A percentile compares a stretch with the other conserved stretches of the same genome.
Evolutionary conservation across 208 protist genomes (phyloP).

Genomic region (Leishmania amazonensis): DNA sequence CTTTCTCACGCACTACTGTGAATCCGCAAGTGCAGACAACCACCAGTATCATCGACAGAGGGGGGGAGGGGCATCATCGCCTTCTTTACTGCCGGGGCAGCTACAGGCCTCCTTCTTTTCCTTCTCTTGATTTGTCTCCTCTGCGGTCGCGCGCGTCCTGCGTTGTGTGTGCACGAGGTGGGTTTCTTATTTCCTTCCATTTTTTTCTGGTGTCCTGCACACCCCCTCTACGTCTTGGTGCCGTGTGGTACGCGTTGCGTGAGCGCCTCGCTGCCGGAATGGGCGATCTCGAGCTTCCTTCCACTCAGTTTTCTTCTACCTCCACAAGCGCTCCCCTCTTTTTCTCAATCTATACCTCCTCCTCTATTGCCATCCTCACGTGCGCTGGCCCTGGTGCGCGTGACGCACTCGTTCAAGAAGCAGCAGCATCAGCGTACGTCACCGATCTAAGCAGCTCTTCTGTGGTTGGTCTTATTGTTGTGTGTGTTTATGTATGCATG

Average conservation of each 20-base stretch:
- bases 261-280: background rate
- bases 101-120: background rate
- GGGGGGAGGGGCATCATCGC: background rate
- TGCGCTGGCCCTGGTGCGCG: background rate
- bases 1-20: background rate
- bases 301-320: background rate
- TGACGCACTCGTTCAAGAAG: background rate
- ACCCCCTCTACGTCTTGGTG: background rate
- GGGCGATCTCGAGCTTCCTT: background rate
- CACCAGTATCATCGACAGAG: background rate
- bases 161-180: background rate
- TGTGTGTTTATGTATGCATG: slow-evolving; percentile 2
- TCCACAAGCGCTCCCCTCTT: background rate
- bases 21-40: background rate
- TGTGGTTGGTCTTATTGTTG: background rate
- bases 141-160: background rate
- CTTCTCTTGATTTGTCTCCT: background rate
- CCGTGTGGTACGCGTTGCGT: background rate
- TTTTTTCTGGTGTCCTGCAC: background rate
- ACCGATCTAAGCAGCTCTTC: background rate
- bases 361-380: background rate
- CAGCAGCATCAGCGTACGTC: background rate
- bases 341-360: background rate
- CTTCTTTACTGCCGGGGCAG: background rate
- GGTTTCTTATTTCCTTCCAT: background rate